A percentile compares a stretch with the other conserved stretches of the same genome.
Evolutionary conservation across 441 rosid species (phyloP).

Genomic region (Metrosideros polymorpha): DNA sequence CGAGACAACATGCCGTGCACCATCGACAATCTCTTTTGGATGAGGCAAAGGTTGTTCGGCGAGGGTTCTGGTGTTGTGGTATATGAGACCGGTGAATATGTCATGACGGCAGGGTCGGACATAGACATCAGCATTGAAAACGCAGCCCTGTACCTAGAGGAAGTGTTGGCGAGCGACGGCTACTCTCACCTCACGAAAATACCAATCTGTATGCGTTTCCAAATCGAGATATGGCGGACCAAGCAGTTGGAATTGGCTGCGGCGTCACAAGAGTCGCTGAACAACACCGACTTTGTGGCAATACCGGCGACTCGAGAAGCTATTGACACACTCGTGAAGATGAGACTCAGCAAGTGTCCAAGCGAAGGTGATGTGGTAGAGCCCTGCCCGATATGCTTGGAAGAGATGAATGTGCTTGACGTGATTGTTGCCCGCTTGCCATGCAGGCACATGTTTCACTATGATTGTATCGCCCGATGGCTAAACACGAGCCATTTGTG

Average conservation of each 20-base stretch:
- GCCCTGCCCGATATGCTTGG: not conserved
- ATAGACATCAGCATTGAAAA: not conserved
- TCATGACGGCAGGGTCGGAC: not conserved
- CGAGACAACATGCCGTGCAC: not conserved
- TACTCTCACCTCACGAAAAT: not conserved
- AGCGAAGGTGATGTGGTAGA: not conserved
- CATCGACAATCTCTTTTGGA: not conserved
- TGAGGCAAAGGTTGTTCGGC: not conserved
- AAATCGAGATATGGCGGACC: not conserved
- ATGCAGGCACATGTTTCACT: not conserved
- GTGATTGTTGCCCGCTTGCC: not conserved
- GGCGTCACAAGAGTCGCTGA: not conserved
- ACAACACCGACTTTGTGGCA: not conserved
- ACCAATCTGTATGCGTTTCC: not conserved
- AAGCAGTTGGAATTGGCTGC: not conserved
- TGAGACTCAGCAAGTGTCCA: not conserved
- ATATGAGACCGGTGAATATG: not conserved
- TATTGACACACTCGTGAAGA: not conserved
- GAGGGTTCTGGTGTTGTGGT: not conserved
- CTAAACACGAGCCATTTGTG: not conserved
- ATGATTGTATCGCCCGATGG: not conserved
- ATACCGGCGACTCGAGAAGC: not conserved
- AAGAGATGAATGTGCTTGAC: not conserved
- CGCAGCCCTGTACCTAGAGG: not conserved
- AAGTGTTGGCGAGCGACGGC: not conserved